Percentiles rank a stretch among this genome's conserved stretches.
Conservation (phyloP, 129 eudicot species). For the Flaveria sonorensis region DNA sequence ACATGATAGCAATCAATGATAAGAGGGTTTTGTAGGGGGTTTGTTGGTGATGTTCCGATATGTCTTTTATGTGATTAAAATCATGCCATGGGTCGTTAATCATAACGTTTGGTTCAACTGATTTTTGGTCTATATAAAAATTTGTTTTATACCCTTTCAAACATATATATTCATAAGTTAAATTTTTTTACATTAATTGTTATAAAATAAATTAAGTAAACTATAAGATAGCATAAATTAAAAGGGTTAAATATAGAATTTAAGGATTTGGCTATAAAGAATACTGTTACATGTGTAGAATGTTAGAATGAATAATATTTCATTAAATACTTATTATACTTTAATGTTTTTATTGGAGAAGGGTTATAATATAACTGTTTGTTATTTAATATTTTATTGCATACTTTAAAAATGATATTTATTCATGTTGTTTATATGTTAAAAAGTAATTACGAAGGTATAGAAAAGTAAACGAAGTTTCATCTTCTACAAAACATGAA, state of each 20-base stretch:
- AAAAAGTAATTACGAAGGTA: not conserved
- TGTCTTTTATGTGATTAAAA: too few relatives aligned
- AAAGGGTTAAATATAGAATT: not conserved
- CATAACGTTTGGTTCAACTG: too few relatives aligned
- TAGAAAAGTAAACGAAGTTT: not conserved
- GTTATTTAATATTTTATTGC: not conserved
- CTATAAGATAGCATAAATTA: not conserved
- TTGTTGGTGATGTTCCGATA: too few relatives aligned
- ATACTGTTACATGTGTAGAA: too few relatives aligned
- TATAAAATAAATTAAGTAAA: not conserved
- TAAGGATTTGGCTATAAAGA: not conserved
- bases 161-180: too few relatives aligned
- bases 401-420: not conserved
- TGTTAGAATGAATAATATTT: too few relatives aligned
- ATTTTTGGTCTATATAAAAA: too few relatives aligned
- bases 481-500: not conserved
- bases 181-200: too few relatives aligned
- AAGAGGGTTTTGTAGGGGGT: too few relatives aligned
- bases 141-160: not conserved
- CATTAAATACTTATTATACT: not conserved
- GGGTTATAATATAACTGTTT: not conserved
- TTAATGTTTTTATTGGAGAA: not conserved
- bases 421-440: not conserved
- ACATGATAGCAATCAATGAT: too few relatives aligned
- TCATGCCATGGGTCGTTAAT: too few relatives aligned